Percentiles rank a stretch among this genome's conserved stretches.
Conservation (phyloP, 1,284 basidiomycete genomes). For the Ganoderma lucidum region DNA sequence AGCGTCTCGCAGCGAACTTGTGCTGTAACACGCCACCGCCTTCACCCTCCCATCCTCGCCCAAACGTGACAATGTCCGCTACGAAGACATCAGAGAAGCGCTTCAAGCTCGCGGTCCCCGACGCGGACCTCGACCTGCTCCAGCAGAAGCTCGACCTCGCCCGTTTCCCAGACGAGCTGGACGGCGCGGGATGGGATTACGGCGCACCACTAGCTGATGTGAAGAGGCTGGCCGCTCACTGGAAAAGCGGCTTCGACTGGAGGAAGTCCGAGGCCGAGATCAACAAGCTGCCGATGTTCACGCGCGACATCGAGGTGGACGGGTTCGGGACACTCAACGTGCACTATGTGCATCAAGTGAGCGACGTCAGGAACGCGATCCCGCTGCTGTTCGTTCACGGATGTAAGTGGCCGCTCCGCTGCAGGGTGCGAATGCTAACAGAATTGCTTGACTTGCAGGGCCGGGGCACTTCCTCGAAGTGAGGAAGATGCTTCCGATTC, state of each 20-base stretch:
- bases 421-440: background rate
- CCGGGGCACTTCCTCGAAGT: constrained; percentile 66
- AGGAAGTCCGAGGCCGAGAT: constrained; percentile 42
- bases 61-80: background rate
- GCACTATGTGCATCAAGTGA: constrained; percentile 53
- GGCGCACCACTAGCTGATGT: constrained; percentile 50
- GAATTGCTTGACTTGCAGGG: constrained; percentile 48
- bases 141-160: constrained; percentile 27
- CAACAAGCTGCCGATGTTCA: constrained; percentile 13
- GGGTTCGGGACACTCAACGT: constrained; percentile 47
- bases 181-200: constrained; percentile 46
- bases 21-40: background rate
- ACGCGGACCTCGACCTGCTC: constrained; percentile 27
- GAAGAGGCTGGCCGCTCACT: constrained; percentile 46
- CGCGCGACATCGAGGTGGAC: constrained; percentile 44
- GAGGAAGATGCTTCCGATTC: constrained; percentile 58
- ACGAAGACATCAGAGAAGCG: constrained; percentile 17
- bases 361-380: constrained; percentile 45
- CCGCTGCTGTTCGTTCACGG: constrained; percentile 56
- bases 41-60: background rate
- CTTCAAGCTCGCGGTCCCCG: constrained; percentile 27
- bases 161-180: constrained; percentile 52
- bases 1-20: background rate
- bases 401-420: constrained; percentile 43
- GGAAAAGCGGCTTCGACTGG: constrained; percentile 54